Percentiles rank a stretch among this genome's conserved stretches.
Conservation (phyloP, 768 basidiomycete species). For the Trametes elegans region DNA sequence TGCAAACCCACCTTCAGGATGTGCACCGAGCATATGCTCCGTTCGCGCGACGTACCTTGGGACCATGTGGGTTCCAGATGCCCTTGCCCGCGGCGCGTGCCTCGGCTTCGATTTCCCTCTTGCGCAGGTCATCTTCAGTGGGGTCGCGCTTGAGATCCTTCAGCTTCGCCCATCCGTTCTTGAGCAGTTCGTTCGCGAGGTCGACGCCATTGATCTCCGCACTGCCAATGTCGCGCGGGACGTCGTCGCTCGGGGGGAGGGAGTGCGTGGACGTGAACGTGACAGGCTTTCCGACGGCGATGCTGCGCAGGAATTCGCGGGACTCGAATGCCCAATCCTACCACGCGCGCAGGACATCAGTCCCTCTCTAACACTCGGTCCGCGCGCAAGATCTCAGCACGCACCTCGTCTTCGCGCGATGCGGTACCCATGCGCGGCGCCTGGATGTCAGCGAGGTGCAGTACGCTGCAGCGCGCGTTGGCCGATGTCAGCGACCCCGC, state of each 20-base stretch:
- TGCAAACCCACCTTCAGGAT: conserved; percentile 3
- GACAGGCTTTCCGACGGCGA: conserved; percentile 89
- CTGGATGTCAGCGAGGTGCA: conserved; percentile 85
- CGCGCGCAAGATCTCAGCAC: conserved; percentile 11
- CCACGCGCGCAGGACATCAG: not conserved
- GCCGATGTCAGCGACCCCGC: not conserved
- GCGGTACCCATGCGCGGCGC: conserved; percentile 83
- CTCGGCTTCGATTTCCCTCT: conserved; percentile 72
- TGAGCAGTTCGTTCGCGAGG: conserved; percentile 72
- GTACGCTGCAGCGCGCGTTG: conserved; percentile 49
- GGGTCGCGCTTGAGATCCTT: conserved; percentile 86
- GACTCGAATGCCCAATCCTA: conserved; percentile 92
- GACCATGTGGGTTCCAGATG: conserved; percentile 82
- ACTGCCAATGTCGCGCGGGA: conserved; percentile 75
- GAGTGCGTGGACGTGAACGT: conserved; percentile 81
- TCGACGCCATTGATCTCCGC: conserved; percentile 75
- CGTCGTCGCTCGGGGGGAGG: conserved; percentile 71
- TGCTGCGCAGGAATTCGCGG: conserved; percentile 84
- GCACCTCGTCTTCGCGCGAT: conserved; percentile 81
- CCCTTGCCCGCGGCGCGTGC: conserved; percentile 77
- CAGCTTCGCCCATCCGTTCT: conserved; percentile 89
- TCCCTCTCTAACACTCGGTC: too few relatives aligned
- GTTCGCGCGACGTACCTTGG: conserved; percentile 50
- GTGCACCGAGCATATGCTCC: not conserved
- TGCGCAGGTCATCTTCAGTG: conserved; percentile 72